phyloP scores from a whole-genome alignment of 1,284 basidiomycete species.

The Trichosporon faecale region DNA sequence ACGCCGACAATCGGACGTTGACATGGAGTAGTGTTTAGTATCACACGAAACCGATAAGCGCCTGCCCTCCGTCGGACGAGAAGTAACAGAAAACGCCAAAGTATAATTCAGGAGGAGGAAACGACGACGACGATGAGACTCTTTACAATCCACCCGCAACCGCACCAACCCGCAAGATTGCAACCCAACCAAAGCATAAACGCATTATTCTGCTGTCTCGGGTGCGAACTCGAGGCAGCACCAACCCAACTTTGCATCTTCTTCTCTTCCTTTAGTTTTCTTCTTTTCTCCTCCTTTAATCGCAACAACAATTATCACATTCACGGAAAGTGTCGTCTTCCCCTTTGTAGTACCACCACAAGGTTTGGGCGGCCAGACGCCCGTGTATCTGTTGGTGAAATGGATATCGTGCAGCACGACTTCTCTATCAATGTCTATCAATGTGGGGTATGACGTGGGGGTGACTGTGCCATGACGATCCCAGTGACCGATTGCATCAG shows the following conservation, averaged over 20 bases:
- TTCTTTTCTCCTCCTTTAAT: background rate
- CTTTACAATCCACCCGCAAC: background rate
- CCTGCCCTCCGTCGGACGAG: no score
- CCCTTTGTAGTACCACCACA: background rate
- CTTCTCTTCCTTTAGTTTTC: no score
- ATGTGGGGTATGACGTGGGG: background rate
- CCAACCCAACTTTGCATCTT: background rate
- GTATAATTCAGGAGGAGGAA: slow-evolving; percentile 10
- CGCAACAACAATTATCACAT: background rate
- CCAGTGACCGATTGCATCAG: background rate
- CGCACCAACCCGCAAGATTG: background rate
- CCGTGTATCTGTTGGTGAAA: slow-evolving; percentile 12
- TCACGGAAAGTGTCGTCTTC: slow-evolving; percentile 6
- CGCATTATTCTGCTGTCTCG: background rate
- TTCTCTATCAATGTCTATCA: no score
- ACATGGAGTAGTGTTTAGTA: slow-evolving; percentile 40
- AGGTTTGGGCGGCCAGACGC: slow-evolving; percentile 2
- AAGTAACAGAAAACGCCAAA: background rate
- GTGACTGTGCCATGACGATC: background rate
- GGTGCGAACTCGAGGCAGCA: background rate
- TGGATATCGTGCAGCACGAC: slow-evolving; percentile 5
- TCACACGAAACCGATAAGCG: slow-evolving; percentile 1
- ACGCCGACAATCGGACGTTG: slow-evolving; percentile 49
- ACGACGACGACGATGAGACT: slow-evolving; percentile 12
- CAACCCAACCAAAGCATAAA: slow-evolving; percentile 3